Base-by-base conservation (phyloP, 2,329 filamentous ascomycete species). In the Talaromyces sp. region DNA sequence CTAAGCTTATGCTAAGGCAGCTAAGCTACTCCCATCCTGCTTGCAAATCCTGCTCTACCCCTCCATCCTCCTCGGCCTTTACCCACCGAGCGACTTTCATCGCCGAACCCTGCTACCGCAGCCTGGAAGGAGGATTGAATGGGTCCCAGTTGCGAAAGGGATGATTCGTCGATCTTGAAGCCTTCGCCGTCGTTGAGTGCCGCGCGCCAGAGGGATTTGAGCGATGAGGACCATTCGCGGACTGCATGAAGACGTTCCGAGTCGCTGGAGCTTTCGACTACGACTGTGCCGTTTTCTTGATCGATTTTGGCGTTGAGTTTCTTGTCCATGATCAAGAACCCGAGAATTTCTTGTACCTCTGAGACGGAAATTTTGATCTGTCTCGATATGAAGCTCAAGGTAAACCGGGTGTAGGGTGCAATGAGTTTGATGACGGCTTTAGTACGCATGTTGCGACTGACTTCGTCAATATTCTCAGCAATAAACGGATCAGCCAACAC, bases 401-500 rank as follows among this genome's bases (percentile, higher is more conserved):
- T 92, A 86, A 98, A 97, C 61, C 93, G 89, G 5, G 92, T 96
- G 82, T 98, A 99, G 0, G 95, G 95, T 4, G 93, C 93, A 69
- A 98, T 95, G 27, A 98, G 84, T 80, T 95, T 97, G 69, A 97
- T 82, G 10, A 98, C 89, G 1, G 93, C 94, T 83, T 97, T 97
- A 70, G 93, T 98, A 63, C 95, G 91, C 90, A 99, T 97, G 78
- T 95, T 97, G 51, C 95, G 91, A 61, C 94, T 99, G 65, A 99
- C 94, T 80, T 99, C 95, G 78, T 98, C 95, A 71, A 99, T 99
- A 76, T 99, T 98, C 80, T 98, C 95, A 31, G 94, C 94, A 72
- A 99, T 99, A 80, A 98, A 99, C 0, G 91, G 89, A 76, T 99
- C 95, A 13, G 90, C 88, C 45, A 98, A 84, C 29, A 99, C 89